These are phyloP conservation scores for Domatiomyces catenatus DNA, from an alignment of 2,329 filamentous ascomycete genomes.

Conservation along the genomic window DNA sequence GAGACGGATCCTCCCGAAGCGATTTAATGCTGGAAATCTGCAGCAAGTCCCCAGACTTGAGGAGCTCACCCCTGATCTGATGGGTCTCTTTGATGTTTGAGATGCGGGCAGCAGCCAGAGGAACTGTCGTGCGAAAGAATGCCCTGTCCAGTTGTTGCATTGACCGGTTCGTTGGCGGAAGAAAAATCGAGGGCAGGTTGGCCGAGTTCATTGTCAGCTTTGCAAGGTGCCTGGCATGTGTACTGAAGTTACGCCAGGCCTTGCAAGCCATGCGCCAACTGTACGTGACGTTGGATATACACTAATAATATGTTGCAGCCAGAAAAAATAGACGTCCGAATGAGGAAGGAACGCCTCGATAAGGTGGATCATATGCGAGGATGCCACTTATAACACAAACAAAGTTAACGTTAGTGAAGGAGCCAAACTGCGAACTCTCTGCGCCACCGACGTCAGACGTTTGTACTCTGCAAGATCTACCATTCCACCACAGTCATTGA, in stretches of 20 bases:
- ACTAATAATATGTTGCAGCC: too few relatives aligned
- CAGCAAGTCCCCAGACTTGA: constrained; percentile 51
- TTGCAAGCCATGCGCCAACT: background rate
- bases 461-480: too few relatives aligned
- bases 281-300: background rate
- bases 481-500: too few relatives aligned
- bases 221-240: background rate
- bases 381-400: too few relatives aligned
- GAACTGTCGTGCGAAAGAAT: constrained; percentile 64
- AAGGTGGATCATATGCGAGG: too few relatives aligned
- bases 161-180: constrained; percentile 64
- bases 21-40: constrained; percentile 46
- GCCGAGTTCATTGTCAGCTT: constrained; percentile 14
- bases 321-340: too few relatives aligned
- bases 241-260: background rate
- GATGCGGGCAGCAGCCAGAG: constrained; percentile 63
- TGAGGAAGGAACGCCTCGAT: too few relatives aligned
- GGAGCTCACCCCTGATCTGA: constrained; percentile 50
- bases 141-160: constrained; percentile 68
- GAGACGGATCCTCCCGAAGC: constrained; percentile 38
- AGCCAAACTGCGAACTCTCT: too few relatives aligned
- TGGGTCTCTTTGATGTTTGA: constrained; percentile 61
- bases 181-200: constrained; percentile 42
- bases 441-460: too few relatives aligned
- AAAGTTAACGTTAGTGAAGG: too few relatives aligned